A percentile compares a stretch with the other conserved stretches of the same genome.
These are phyloP conservation scores for Begonia peltatifolia DNA, from an alignment of 306 rosid species.

Conservation along the genomic window DNA sequence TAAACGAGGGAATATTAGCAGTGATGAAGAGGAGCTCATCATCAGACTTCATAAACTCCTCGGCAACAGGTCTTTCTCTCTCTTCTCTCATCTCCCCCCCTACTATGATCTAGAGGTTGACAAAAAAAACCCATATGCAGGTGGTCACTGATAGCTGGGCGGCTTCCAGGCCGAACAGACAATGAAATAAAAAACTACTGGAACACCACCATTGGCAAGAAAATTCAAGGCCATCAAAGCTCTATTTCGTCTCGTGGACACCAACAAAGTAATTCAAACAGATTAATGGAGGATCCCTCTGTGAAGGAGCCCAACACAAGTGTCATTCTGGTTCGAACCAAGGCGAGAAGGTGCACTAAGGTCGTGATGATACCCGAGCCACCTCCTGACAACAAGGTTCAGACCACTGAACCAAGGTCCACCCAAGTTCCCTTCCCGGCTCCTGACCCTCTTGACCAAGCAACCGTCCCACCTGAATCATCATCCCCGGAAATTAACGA, in stretches of 20 bases:
- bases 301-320: too few species aligned
- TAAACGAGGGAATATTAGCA: slow-evolving; percentile 33
- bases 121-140: slow-evolving; percentile 14
- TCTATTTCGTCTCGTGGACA: slow-evolving; percentile 1
- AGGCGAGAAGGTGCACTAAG: too few species aligned
- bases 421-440: too few species aligned
- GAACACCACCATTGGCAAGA: slow-evolving; percentile 56
- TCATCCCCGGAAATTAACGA: background rate
- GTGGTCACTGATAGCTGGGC: slow-evolving; percentile 71
- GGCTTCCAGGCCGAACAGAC: slow-evolving; percentile 85
- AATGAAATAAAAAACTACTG: slow-evolving; percentile 76
- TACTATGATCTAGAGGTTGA: background rate
- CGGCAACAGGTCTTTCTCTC: slow-evolving; percentile 26
- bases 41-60: slow-evolving; percentile 32
- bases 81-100: background rate
- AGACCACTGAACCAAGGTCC: too few species aligned
- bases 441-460: too few species aligned
- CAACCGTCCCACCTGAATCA: too few species aligned
- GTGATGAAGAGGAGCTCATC: slow-evolving; percentile 40
- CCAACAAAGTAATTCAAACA: too few species aligned
- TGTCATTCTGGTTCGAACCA: too few species aligned
- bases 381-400: too few species aligned
- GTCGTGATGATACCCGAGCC: too few species aligned
- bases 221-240: slow-evolving; percentile 15
- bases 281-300: too few species aligned